Base-by-base conservation (phyloP, 129 eudicot genomes). In the Centella asiatica region DNA sequence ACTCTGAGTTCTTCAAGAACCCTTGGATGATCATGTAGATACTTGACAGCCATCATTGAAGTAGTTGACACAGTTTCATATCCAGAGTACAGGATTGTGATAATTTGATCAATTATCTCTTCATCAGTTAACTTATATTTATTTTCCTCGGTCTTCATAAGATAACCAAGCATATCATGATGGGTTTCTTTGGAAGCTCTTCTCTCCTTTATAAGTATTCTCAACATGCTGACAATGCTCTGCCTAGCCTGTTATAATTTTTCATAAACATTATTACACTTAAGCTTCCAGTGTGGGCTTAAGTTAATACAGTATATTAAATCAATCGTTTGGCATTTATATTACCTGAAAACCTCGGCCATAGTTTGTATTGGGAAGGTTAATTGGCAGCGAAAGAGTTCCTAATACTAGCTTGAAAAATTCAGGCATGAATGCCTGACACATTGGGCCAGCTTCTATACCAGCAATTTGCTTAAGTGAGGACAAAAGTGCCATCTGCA, bases 41-140 rank as follows among this genome's bases (percentile, higher is more conserved):
- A 93, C 77, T 93, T 93, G 53, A 93, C 81, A 69, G 99, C 96
- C 99, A 93, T 88, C 99, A 93, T 93, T 32, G 99, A 82, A 74
- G 99, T 93, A 39, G 99, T 93, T 19, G 99, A 93, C 58, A 93
- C 93, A 65, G 99, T 93, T 67, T 93, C 99, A 67, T 87, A 93
- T 23, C 99, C 99, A 65, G 99, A 93, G 54, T 93, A 93, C 73
- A 88, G 69, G 58, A 93, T 83, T 1, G 99, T 93, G 33, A 93
- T 93, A 44, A 93, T 85, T 48, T 82, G 85, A 86, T 93, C 99
- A 68, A 93, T 82, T 57, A 93, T 82, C 77, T 88, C 96, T 67
- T 93, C 99, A 72, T 93, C 99, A 44, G 64, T 82, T 37, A 93
- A 66, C 68, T 85, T 80, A 55, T 88, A 75, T 68, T 72, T 85